phyloP scores from a whole-genome alignment of 179 eudicot species.

The Pouteria campechiana region DNA sequence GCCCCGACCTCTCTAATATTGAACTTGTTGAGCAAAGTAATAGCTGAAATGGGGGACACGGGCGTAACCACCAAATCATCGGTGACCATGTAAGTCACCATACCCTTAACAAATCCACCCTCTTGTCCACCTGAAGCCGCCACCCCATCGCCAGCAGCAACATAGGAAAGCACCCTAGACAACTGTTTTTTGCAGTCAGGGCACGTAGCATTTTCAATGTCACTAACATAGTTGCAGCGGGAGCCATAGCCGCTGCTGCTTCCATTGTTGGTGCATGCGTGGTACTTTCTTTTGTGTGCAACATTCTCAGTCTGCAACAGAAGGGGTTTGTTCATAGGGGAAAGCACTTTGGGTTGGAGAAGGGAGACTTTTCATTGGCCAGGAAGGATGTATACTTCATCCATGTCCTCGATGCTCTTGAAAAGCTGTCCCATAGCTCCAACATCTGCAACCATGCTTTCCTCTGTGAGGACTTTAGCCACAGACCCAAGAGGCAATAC shows the following conservation, averaged over 20 bases:
- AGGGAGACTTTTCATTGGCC: constrained; percentile 7
- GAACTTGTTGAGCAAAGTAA: too few species aligned
- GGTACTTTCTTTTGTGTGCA: background rate
- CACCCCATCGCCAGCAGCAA: background rate
- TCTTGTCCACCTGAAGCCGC: background rate
- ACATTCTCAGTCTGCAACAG: background rate
- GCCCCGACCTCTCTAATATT: too few species aligned
- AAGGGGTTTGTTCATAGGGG: background rate
- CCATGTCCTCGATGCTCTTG: constrained; percentile 14
- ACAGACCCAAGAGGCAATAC: constrained; percentile 1
- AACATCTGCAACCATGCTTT: constrained; percentile 9
- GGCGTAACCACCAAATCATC: constrained; percentile 8
- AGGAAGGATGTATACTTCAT: constrained; percentile 4
- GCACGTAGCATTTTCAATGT: background rate
- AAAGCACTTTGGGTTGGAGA: background rate
- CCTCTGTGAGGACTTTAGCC: background rate
- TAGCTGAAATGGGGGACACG: background rate
- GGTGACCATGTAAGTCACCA: constrained; percentile 3
- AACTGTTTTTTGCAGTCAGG: background rate
- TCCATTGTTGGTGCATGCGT: background rate
- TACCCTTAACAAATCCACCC: background rate
- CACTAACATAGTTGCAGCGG: too few species aligned
- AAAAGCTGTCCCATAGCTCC: constrained; percentile 17
- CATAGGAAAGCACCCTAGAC: background rate
- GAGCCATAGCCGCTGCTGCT: too few species aligned